These are phyloP conservation scores for Malassezia pachydermatis DNA, from an alignment of 1,284 basidiomycete species.

Conservation along the genomic window DNA sequence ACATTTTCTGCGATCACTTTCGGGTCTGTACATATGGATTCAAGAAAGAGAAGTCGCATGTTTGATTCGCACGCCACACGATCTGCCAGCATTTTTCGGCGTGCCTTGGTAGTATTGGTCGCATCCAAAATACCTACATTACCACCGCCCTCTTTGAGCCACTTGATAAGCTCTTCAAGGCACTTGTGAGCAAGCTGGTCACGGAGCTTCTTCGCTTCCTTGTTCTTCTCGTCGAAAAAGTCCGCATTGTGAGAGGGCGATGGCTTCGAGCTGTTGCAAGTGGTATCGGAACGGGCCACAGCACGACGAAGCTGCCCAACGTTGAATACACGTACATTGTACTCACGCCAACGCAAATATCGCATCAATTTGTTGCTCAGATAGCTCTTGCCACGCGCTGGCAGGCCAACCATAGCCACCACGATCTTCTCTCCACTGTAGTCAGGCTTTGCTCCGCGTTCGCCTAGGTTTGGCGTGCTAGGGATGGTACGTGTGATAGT, in stretches of 20 bases:
- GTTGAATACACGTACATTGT: conserved; percentile 96
- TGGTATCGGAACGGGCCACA: conserved; percentile 81
- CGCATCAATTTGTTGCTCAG: conserved; percentile 47
- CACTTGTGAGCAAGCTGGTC: conserved; percentile 83
- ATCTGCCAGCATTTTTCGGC: conserved; percentile 69
- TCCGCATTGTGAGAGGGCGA: conserved; percentile 51
- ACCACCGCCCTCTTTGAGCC: conserved; percentile 80
- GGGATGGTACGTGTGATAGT: conserved; percentile 19
- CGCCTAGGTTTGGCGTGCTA: conserved; percentile 30
- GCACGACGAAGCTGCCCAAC: conserved; percentile 88
- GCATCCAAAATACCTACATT: conserved; percentile 98
- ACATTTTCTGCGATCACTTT: conserved; percentile 88
- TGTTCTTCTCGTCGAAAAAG: conserved; percentile 83
- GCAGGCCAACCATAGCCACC: conserved; percentile 71
- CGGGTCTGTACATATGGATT: conserved; percentile 87
- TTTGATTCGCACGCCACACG: conserved; percentile 76
- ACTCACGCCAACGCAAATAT: conserved; percentile 71
- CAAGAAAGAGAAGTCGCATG: conserved; percentile 84
- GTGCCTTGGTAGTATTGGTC: conserved; percentile 73
- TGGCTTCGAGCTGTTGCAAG: conserved; percentile 42
- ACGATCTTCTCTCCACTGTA: conserved; percentile 98
- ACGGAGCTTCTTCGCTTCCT: conserved; percentile 64
- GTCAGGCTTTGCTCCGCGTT: conserved; percentile 79
- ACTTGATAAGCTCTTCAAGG: conserved; percentile 83
- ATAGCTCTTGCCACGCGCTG: conserved; percentile 45